phyloP scores from a whole-genome alignment of 2,329 filamentous ascomycete species.

The Colletotrichum godetiae region DNA sequence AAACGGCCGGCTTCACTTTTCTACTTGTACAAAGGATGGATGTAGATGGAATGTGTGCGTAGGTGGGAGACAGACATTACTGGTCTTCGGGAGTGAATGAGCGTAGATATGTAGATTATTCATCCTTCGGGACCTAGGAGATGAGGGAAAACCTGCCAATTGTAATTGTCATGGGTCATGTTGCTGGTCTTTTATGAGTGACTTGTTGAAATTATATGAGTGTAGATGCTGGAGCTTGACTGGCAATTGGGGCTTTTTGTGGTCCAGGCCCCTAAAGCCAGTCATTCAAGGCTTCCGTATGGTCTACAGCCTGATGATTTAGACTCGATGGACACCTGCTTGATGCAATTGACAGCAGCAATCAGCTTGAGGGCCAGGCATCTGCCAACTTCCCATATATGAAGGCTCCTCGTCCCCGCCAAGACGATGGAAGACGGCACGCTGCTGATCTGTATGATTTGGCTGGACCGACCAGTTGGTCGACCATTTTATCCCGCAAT shows the following conservation, averaged over 20 bases:
- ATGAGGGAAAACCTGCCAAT: background rate
- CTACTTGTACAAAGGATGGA: constrained; percentile 9
- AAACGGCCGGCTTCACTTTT: background rate
- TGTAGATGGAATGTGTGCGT: background rate
- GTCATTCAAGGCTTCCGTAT: background rate
- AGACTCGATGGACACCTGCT: background rate
- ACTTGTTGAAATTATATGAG: background rate
- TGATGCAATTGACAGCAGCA: background rate
- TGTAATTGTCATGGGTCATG: constrained; percentile 3
- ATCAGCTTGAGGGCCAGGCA: too few species aligned
- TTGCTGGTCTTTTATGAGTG: background rate
- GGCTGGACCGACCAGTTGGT: too few species aligned
- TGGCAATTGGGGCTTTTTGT: background rate
- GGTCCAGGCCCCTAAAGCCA: background rate
- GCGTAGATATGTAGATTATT: constrained; percentile 4
- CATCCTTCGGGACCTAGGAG: background rate
- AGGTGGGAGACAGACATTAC: background rate
- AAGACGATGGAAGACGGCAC: background rate
- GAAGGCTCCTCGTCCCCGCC: background rate
- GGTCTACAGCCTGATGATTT: too few species aligned
- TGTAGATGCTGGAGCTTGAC: background rate
- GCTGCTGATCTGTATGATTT: background rate
- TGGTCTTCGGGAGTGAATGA: background rate
- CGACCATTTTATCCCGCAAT: too few species aligned
- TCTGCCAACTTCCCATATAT: background rate